Conservation (phyloP, 805 yeast genomes). For the Ogataea sp. region DNA sequence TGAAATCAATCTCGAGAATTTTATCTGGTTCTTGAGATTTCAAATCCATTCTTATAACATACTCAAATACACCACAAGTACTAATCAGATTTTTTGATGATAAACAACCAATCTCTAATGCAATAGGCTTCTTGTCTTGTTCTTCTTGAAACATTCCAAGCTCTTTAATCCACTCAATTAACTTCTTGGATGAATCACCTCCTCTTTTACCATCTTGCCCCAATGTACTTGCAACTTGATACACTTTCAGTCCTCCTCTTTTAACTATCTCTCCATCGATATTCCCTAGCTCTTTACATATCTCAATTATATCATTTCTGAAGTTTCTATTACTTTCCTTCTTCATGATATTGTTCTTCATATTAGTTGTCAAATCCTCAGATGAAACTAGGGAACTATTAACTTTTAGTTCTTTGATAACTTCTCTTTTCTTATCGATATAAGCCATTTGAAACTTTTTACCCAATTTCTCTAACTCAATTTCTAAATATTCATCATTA, state of each 20-base stretch:
- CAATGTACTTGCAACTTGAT: slow-evolving; percentile 77
- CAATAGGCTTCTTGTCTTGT: slow-evolving; percentile 17
- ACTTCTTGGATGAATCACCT: slow-evolving; percentile 81
- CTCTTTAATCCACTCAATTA: slow-evolving; percentile 63
- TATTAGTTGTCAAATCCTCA: neutral
- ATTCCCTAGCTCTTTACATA: slow-evolving; percentile 30
- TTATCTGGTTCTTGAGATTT: slow-evolving; percentile 63
- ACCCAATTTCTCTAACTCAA: slow-evolving; percentile 3
- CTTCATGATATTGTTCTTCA: too few relatives aligned
- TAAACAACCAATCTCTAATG: slow-evolving; percentile 82
- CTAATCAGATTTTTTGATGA: slow-evolving; percentile 63
- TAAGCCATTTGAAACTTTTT: slow-evolving; percentile 5
- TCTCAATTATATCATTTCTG: neutral
- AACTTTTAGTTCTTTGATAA: slow-evolving; percentile 10
- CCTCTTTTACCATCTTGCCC: slow-evolving; percentile 80
- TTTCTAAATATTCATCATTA: neutral
- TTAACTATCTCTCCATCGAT: slow-evolving; percentile 54
- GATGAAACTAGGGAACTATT: slow-evolving; percentile 12
- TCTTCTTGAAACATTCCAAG: slow-evolving; percentile 6
- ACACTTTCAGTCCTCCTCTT: slow-evolving; percentile 70
- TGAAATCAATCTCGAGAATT: slow-evolving; percentile 74
- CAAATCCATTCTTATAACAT: slow-evolving; percentile 63
- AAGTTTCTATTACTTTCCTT: too few relatives aligned
- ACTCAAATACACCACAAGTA: slow-evolving; percentile 41
- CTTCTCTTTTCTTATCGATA: slow-evolving; percentile 3